Percentiles rank a stretch among this genome's conserved stretches.
These are phyloP conservation scores for Fagus sylvatica DNA, from an alignment of 306 rosid species.

Conservation along the genomic window DNA sequence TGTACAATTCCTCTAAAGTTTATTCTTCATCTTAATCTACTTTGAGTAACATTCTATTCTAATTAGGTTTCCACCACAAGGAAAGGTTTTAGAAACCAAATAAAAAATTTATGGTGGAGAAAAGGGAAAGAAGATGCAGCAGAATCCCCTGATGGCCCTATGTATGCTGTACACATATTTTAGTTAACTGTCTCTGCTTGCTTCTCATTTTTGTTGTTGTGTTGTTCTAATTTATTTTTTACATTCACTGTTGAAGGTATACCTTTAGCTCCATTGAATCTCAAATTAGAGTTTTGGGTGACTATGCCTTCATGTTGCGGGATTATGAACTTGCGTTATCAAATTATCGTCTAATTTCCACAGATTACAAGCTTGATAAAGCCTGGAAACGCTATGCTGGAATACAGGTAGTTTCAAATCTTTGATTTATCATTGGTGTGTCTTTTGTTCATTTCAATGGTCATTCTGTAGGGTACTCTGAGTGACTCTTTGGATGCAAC, in stretches of 20 bases:
- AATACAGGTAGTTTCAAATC: constrained; percentile 69
- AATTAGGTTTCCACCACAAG: constrained; percentile 89
- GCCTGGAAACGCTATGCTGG: constrained; percentile 99
- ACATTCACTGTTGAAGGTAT: constrained; percentile 67
- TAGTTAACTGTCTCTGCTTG: constrained; percentile 12
- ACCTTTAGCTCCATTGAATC: constrained; percentile 88
- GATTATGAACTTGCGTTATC: constrained; percentile 98
- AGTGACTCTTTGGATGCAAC: neutral
- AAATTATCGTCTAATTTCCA: constrained; percentile 91
- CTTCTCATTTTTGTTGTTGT: constrained; percentile 16
- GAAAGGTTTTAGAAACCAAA: constrained; percentile 91
- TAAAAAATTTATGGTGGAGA: constrained; percentile 99
- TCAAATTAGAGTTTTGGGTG: constrained; percentile 96
- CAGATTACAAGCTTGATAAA: constrained; percentile 98
- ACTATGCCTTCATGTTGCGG: constrained; percentile 93
- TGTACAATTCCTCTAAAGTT: constrained; percentile 1
- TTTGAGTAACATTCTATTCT: constrained; percentile 24
- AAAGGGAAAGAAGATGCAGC: constrained; percentile 91
- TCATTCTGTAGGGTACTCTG: neutral
- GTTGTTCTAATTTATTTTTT: constrained; percentile 40
- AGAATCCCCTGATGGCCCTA: constrained; percentile 75
- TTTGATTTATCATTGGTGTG: neutral
- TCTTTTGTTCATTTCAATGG: neutral
- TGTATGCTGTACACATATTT: constrained; percentile 48
- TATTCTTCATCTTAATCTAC: constrained; percentile 14